Evolutionary conservation across 768 basidiomycete genomes (phyloP).

Genomic region (Leccinum disarticulatum): DNA sequence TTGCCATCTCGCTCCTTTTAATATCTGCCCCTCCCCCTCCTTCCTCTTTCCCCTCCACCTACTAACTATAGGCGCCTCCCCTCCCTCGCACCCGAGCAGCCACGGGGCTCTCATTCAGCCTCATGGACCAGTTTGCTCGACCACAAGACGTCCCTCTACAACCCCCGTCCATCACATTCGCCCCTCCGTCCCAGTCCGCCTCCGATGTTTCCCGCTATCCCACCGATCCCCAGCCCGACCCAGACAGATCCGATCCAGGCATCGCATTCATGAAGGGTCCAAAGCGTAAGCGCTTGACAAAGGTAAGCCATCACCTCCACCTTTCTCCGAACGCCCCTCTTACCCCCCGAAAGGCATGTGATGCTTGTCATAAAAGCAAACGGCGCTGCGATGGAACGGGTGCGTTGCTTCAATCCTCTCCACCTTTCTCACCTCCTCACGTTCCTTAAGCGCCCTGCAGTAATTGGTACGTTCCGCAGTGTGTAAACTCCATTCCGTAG

Average conservation of each 20-base stretch:
- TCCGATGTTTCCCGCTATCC: conserved; percentile 23
- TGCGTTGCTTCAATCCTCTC: conserved; percentile 33
- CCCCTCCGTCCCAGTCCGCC: conserved; percentile 20
- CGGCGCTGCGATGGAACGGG: conserved; percentile 82
- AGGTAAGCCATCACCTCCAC: conserved; percentile 34
- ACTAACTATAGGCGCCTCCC: neutral
- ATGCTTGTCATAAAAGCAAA: conserved; percentile 84
- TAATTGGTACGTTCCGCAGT: conserved; percentile 57
- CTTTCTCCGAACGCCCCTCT: neutral
- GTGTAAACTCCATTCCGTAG: neutral
- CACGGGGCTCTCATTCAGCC: conserved; percentile 1
- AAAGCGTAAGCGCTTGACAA: conserved; percentile 55
- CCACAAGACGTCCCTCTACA: conserved; percentile 19
- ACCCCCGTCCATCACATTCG: conserved; percentile 23
- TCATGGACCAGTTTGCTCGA: conserved; percentile 40
- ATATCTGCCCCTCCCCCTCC: conserved; percentile 19
- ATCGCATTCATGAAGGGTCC: conserved; percentile 50
- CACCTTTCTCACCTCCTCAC: conserved; percentile 7
- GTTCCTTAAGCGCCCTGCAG: conserved; percentile 64
- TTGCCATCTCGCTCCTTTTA: conserved; percentile 25
- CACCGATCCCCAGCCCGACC: conserved; percentile 20
- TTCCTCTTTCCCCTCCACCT: conserved; percentile 8
- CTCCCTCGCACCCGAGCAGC: neutral
- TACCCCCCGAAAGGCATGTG: conserved; percentile 54
- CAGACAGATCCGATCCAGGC: conserved; percentile 32